Evolutionary conservation across 2,329 filamentous ascomycete genomes (phyloP), one percentile per base, ranked within the genome.

Genomic region (Claviceps africana): DNA sequence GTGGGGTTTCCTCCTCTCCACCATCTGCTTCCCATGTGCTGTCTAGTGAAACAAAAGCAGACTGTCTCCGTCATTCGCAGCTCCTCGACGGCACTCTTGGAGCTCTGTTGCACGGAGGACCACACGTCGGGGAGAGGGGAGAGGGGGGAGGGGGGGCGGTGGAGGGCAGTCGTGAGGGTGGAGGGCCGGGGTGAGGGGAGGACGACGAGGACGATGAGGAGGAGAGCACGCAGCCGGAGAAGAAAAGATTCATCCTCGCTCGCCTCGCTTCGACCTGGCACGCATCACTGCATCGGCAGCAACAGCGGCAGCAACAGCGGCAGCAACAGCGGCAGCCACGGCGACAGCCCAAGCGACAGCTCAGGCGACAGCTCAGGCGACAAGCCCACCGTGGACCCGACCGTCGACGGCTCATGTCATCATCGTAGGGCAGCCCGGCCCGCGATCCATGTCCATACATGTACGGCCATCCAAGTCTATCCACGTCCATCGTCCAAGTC

Each of bases 361-460:
- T 3, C 3, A 17, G 21, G 39, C 39, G 39, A 21, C 39, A 43
- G 19, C 21, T 10, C 40, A 43, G n/a, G n/a, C n/a, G n/a, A n/a
- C n/a, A n/a, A n/a, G n/a, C n/a, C n/a, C n/a, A n/a, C n/a, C n/a
- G n/a, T n/a, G n/a, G n/a, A n/a, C n/a, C n/a, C n/a, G n/a, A n/a
- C n/a, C n/a, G 46, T 22, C 17, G 43, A 22, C 51, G 37, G 54
- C 51, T 53, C 54, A 50, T 53, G 54, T 51, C 51, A 52, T 54
- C 53, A 51, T 53, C 50, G 28, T 39, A 37, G 19, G 47, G 33
- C 21, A 30, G 47, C 33, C 31, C 47, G 37, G 35, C 33, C 33
- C 33, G 47, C 47, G 17, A 37, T 48, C 47, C 47, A 39, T 39
- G n/a, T n/a, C n/a, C n/a, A n/a, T n/a, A n/a, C n/a, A n/a, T n/a